Evolutionary conservation across 78 protist genomes (phyloP).

Genomic region (Emiliania huxleyi): DNA sequence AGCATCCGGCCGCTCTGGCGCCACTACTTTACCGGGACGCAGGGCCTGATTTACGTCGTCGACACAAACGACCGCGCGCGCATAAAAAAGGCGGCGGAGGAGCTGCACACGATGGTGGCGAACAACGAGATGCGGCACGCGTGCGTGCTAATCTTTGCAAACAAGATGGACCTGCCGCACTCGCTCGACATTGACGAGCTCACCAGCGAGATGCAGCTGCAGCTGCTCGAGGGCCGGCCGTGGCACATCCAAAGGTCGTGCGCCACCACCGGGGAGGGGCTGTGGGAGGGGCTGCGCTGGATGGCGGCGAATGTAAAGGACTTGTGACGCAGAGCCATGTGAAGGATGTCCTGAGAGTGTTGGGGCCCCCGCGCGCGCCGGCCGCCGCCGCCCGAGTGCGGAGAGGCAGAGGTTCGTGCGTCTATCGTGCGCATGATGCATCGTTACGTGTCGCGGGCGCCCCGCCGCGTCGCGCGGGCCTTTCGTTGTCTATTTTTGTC

Average conservation of each 20-base stretch:
- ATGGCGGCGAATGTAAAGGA: not conserved
- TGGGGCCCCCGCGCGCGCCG: too few relatives aligned
- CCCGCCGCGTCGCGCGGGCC: too few relatives aligned
- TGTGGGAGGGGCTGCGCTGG: not conserved
- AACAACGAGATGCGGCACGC: not conserved
- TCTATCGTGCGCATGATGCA: too few relatives aligned
- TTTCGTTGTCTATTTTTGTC: too few relatives aligned
- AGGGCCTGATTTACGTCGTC: conserved; percentile 92
- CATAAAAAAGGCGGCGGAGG: conserved; percentile 32
- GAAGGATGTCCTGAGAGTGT: too few relatives aligned
- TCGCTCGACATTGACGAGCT: not conserved
- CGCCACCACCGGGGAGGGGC: not conserved
- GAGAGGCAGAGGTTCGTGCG: too few relatives aligned
- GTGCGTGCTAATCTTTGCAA: not conserved
- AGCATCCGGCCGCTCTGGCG: conserved; percentile 91
- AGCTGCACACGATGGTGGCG: not conserved
- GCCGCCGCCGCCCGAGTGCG: too few relatives aligned
- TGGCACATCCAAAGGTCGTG: not conserved
- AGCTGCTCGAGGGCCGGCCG: not conserved
- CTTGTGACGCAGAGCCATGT: too few relatives aligned
- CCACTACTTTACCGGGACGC: conserved; percentile 85
- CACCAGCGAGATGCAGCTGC: not conserved
- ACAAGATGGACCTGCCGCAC: not conserved
- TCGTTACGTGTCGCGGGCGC: too few relatives aligned
- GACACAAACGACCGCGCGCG: conserved; percentile 92